Conservation (phyloP, 768 basidiomycete species). For the Wakefieldia striispora region DNA sequence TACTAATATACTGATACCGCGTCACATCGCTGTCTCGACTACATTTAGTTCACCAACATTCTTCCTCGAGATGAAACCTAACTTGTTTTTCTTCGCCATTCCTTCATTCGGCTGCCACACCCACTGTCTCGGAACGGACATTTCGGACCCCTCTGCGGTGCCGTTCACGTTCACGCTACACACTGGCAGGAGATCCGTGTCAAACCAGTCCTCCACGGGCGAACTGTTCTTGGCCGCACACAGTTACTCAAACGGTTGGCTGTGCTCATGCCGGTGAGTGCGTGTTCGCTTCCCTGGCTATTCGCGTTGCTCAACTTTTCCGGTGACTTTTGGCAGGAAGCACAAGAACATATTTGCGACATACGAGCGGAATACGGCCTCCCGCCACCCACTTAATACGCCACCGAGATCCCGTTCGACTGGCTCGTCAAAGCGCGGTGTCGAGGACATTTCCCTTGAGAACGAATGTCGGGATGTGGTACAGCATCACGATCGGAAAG, state of each 20-base stretch:
- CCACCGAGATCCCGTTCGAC: slow-evolving; percentile 2
- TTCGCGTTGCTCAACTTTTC: background rate
- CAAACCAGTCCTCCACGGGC: background rate
- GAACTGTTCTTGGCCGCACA: background rate
- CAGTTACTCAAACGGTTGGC: background rate
- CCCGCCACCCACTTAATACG: slow-evolving; percentile 27
- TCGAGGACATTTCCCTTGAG: slow-evolving; percentile 26
- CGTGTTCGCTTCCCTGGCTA: background rate
- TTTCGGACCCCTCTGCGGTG: slow-evolving; percentile 9
- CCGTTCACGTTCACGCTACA: background rate
- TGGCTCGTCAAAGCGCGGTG: slow-evolving; percentile 5
- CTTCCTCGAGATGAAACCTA: slow-evolving; percentile 6
- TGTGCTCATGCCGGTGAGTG: slow-evolving; percentile 8
- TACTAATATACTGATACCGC: slow-evolving; percentile 13
- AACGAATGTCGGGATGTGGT: slow-evolving; percentile 38
- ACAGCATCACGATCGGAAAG: slow-evolving; percentile 42
- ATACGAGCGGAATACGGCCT: slow-evolving; percentile 43
- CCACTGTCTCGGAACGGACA: slow-evolving; percentile 3
- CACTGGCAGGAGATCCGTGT: background rate
- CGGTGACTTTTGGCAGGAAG: slow-evolving; percentile 33
- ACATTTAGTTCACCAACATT: background rate
- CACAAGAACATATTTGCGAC: slow-evolving; percentile 38
- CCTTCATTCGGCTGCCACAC: slow-evolving; percentile 8
- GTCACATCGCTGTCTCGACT: background rate
- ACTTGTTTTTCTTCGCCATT: background rate